phyloP scores from a whole-genome alignment of 2,329 filamentous ascomycete species.

The Huntiella bhutanensis region DNA sequence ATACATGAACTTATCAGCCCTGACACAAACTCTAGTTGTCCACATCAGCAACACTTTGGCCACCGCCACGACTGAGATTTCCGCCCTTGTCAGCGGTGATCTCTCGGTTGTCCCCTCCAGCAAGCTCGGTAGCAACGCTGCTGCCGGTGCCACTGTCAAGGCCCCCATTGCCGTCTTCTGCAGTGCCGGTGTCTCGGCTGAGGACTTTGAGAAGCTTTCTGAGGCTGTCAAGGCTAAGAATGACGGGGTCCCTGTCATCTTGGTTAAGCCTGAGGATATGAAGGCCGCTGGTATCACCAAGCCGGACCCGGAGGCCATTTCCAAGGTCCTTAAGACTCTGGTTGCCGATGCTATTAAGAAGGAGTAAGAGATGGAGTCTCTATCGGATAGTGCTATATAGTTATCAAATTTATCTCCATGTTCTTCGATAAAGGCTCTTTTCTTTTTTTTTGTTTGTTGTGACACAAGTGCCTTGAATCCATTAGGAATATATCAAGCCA shows the following conservation, averaged over 20 bases:
- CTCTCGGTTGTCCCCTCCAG: not conserved
- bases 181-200: not conserved
- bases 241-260: not conserved
- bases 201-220: slow-evolving; percentile 2
- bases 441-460: too few species aligned
- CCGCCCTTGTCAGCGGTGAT: slow-evolving; percentile 4
- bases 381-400: too few species aligned
- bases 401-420: too few species aligned
- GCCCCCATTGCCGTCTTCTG: slow-evolving; percentile 5
- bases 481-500: too few species aligned
- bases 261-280: not conserved
- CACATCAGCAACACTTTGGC: slow-evolving; percentile 5
- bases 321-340: slow-evolving; percentile 10
- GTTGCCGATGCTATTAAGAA: not conserved
- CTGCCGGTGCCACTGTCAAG: not conserved
- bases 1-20: not conserved
- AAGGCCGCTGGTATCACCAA: not conserved
- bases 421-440: too few species aligned
- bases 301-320: slow-evolving; percentile 6
- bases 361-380: too few species aligned
- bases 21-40: slow-evolving; percentile 7
- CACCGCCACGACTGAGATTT: slow-evolving; percentile 8
- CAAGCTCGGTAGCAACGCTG: slow-evolving; percentile 8
- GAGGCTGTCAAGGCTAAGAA: slow-evolving; percentile 1
- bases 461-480: too few species aligned